phyloP scores from a whole-genome alignment of 1,284 basidiomycete genomes.

The Cryptococcus jaspeensis region DNA sequence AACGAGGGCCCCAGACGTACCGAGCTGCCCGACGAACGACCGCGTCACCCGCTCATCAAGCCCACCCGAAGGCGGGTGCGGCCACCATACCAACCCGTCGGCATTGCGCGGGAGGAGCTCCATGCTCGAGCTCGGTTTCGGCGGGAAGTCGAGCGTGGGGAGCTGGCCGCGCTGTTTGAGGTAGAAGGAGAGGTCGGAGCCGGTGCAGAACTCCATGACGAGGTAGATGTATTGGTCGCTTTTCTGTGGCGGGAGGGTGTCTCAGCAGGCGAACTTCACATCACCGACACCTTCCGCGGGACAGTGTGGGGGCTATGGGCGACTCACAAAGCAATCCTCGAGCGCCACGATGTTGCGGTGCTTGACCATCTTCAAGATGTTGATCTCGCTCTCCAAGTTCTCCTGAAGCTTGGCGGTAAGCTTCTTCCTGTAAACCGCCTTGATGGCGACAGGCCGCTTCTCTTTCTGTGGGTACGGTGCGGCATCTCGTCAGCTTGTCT shows the following conservation, averaged over 20 bases:
- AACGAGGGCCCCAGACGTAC: constrained; percentile 53
- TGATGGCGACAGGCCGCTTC: constrained; percentile 80
- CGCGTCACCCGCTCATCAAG: constrained; percentile 87
- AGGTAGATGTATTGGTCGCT: constrained; percentile 93
- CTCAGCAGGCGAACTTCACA: no score
- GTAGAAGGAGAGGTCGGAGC: constrained; percentile 92
- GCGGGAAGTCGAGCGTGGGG: constrained; percentile 75
- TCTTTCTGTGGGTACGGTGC: constrained; percentile 63
- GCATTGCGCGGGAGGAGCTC: constrained; percentile 44
- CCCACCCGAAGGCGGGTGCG: constrained; percentile 86
- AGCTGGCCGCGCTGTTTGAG: constrained; percentile 90
- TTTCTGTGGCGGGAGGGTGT: constrained; percentile 58
- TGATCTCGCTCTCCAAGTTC: constrained; percentile 95
- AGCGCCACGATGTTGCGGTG: constrained; percentile 93
- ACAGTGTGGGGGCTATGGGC: neutral
- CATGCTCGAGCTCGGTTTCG: constrained; percentile 55
- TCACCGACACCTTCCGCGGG: no score
- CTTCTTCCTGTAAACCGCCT: constrained; percentile 86
- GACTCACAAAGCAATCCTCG: constrained; percentile 75
- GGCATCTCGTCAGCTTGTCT: neutral
- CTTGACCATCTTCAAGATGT: constrained; percentile 89
- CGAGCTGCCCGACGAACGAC: constrained; percentile 88
- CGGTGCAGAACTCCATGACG: constrained; percentile 96
- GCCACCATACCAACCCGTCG: constrained; percentile 67
- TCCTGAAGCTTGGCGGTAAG: constrained; percentile 91